Evolutionary conservation across 2,329 filamentous ascomycete genomes (phyloP).

Genomic region (Colletotrichum higginsianum): DNA sequence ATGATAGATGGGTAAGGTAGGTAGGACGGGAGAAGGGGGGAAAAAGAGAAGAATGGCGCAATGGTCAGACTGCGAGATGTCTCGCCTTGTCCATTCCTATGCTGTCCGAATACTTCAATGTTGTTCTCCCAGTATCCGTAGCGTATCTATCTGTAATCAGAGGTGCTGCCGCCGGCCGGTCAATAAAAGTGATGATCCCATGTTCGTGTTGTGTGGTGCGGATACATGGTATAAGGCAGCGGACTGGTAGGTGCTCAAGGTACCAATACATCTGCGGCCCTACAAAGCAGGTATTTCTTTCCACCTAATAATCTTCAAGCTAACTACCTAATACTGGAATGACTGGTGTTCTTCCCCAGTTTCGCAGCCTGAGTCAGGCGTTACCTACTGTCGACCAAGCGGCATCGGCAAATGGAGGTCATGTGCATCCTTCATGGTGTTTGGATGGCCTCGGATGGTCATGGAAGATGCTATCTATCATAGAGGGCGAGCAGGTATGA

Average conservation of each 20-base stretch:
- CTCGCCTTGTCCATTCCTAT: constrained; percentile 10
- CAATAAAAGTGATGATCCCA: constrained; percentile 4
- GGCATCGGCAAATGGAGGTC: constrained; percentile 18
- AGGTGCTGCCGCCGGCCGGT: neutral
- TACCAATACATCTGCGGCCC: neutral
- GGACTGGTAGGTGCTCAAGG: neutral
- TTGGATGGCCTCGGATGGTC: constrained; percentile 23
- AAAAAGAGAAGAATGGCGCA: constrained; percentile 9
- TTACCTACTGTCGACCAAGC: constrained; percentile 13
- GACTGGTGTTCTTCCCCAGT: constrained; percentile 26
- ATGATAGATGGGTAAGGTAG: neutral
- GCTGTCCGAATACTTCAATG: neutral
- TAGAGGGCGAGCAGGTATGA: neutral
- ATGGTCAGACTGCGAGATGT: neutral
- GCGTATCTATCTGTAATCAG: neutral
- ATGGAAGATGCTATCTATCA: constrained; percentile 33
- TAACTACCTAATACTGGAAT: neutral
- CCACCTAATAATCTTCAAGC: neutral
- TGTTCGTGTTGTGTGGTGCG: neutral
- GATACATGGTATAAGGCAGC: neutral
- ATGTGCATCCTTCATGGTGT: constrained; percentile 20
- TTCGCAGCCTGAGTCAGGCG: constrained; percentile 38
- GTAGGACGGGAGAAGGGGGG: no score
- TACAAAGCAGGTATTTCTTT: neutral
- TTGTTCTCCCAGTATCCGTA: neutral